A percentile compares a stretch with the other conserved stretches of the same genome.
Conservation (phyloP, 2,329 filamentous ascomycete species). For the Colletotrichum agaves region DNA sequence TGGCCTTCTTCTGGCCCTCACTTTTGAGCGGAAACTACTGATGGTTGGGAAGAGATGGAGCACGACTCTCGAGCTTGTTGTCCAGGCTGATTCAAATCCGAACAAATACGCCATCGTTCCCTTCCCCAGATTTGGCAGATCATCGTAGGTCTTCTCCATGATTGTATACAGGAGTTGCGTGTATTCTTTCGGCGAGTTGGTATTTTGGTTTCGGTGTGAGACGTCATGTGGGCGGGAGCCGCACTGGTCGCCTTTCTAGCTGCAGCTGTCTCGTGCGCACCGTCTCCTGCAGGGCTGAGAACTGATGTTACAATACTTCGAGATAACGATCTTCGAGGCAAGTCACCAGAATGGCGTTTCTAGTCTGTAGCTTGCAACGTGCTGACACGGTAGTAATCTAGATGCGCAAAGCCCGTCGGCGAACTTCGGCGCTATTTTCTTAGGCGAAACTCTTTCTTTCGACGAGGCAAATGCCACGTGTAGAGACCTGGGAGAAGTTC, state of each 20-base stretch:
- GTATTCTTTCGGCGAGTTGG: constrained; percentile 13
- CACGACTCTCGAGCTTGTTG: constrained; percentile 4
- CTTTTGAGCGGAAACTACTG: constrained; percentile 16
- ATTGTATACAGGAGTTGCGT: constrained; percentile 2
- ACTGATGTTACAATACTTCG: constrained; percentile 51
- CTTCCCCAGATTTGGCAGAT: neutral
- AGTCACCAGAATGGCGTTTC: neutral
- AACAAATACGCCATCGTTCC: neutral
- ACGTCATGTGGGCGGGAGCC: constrained; percentile 26
- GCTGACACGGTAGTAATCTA: constrained; percentile 35
- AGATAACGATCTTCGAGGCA: constrained; percentile 55
- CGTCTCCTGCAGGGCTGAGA: constrained; percentile 48
- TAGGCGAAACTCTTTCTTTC: constrained; percentile 43
- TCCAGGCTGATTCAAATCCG: neutral
- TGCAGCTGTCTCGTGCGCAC: constrained; percentile 40
- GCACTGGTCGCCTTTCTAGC: constrained; percentile 38
- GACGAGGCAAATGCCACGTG: constrained; percentile 47
- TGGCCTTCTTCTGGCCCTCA: constrained; percentile 7
- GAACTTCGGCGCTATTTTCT: constrained; percentile 49
- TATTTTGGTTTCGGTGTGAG: constrained; percentile 24
- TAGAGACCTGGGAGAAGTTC: constrained; percentile 50
- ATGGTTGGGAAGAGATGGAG: neutral
- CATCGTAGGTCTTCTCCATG: constrained; percentile 2
- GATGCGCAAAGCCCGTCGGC: constrained; percentile 47
- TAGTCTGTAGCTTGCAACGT: neutral